Evolutionary conservation across 495 filamentous ascomycete genomes (phyloP), one percentile per base, ranked within the genome.

Genomic region (Apodospora peruviana): DNA sequence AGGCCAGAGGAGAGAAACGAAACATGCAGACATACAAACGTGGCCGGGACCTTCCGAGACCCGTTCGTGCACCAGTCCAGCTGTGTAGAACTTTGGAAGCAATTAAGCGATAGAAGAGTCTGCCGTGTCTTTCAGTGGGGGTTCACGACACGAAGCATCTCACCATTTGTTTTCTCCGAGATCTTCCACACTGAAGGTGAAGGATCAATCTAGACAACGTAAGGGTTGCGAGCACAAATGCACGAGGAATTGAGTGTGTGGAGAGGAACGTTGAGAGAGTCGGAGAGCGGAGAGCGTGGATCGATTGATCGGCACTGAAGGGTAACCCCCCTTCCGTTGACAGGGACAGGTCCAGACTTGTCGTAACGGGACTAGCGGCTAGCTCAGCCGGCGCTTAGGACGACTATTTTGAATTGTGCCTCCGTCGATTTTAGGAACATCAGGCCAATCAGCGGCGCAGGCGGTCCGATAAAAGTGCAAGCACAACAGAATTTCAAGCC

Each of bases 401-500:
- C 47, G 40, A 53, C 51, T 62, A 57, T 52, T 54, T 55, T 18
- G 38, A 52, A 43, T 46, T 41, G 49, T 19, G 42, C 25, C 10
- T 40, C 37, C 22, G 16, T 34, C 47, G 47, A 47, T 45, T 50
- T 52, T 50, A 14, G 9, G 35, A 3, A 3, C 17, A 21, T 38
- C 22, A 2, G 19, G 21, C 65, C 65, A 68, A 68, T 66, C 34
- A 58, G 40, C 39, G 2, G 16, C 25, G 4, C 12, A 45, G n/a
- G 23, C 34, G 2, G 46, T 35, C 43, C 49, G 47, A 51, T 51
- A 52, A 37, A 43, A 50, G 48, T 38, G 55, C 47, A 51, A 47
- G 57, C 60, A 66, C 60, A 42, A 56, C 58, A 64, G 50, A 50
- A 50, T 64, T 68, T 62, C 43, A 16, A 41, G 25, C 65, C 62